Evolutionary conservation across 2,329 filamentous ascomycete species (phyloP), one percentile per base, ranked within the genome.

Genomic region (Lecanicillium sp.): DNA sequence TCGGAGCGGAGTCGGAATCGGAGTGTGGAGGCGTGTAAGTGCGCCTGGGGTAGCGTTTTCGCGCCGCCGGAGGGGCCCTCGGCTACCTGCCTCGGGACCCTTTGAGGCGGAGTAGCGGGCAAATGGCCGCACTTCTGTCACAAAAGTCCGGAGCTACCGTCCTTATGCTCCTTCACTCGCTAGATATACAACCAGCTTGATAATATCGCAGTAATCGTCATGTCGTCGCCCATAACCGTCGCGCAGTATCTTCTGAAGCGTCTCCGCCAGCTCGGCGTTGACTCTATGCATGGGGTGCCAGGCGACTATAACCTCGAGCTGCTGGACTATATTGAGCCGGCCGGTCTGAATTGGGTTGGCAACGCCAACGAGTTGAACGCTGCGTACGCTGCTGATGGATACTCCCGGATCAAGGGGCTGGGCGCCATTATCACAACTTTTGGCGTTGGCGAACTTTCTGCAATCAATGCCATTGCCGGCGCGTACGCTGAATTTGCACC

Each of bases 291-390:
- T 40, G 71, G 72, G 14, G 64, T 74, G 1, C 65, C 65, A 2
- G 65, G 65, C 35, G 62, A 65, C 46, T 65, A 55, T 49, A 64
- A 64, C 30, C 58, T 65, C 11, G 52, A 47, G 1, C 42, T 60
- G 17, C 52, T 65, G 5, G 62, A 66, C 45, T 52, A 60, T 25
- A 50, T 66, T 39, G 50, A 58, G 33, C 59, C 59, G 0, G 40
- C 56, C 5, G 61, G 60, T 2, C 46, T 67, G 14, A 47, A 46
- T 12, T 68, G 64, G 64, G 65, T 72, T 10, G 72, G 73, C 43
- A 77, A 71, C 44, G 62, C 66, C 39, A 79, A 78, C 46, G 74
- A 79, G 52, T 64, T 79, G 34, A 77, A 77, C 45, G 69, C 70
- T 3, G 71, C 62, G 3, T 77, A 77, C 43, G 71, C 72, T 1